A percentile compares a stretch with the other conserved stretches of the same genome.
phyloP scores from a whole-genome alignment of 2,329 filamentous ascomycete genomes.

The Ascochyta fabae region DNA sequence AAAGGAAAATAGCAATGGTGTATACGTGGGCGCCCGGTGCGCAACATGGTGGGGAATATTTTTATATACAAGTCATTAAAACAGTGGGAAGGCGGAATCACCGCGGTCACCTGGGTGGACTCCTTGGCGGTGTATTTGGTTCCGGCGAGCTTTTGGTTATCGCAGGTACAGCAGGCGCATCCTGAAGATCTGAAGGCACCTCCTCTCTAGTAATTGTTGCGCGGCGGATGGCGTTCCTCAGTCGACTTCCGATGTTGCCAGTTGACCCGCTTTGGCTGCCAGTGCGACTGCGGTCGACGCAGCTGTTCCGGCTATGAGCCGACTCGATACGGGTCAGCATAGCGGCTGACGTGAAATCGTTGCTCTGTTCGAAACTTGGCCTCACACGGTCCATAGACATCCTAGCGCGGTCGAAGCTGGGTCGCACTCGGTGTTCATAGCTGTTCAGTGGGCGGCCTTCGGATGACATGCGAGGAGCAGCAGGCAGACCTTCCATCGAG shows the following conservation, averaged over 20 bases:
- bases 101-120: conserved; percentile 20
- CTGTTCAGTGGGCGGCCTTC: conserved; percentile 24
- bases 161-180: conserved; percentile 26
- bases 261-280: conserved; percentile 16
- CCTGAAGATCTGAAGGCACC: conserved; percentile 25
- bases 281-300: conserved; percentile 5
- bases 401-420: conserved; percentile 87
- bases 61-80: conserved; percentile 41
- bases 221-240: conserved; percentile 37
- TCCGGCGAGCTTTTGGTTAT: conserved; percentile 10
- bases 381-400: conserved; percentile 86
- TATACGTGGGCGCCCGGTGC: conserved; percentile 27
- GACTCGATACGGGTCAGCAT: conserved; percentile 85
- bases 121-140: conserved; percentile 21
- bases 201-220: conserved; percentile 40
- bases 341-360: conserved; percentile 90
- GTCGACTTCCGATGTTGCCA: conserved; percentile 25
- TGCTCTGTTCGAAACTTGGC: conserved; percentile 83
- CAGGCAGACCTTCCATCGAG: conserved; percentile 42
- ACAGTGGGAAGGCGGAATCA: conserved; percentile 24
- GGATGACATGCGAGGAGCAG: conserved; percentile 40
- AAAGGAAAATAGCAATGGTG: conserved; percentile 24
- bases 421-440: conserved; percentile 60
- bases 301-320: conserved; percentile 48
- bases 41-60: conserved; percentile 25